Base-by-base conservation (phyloP, 352 stramenopile genomes). In the Thalassiosira gravida region DNA sequence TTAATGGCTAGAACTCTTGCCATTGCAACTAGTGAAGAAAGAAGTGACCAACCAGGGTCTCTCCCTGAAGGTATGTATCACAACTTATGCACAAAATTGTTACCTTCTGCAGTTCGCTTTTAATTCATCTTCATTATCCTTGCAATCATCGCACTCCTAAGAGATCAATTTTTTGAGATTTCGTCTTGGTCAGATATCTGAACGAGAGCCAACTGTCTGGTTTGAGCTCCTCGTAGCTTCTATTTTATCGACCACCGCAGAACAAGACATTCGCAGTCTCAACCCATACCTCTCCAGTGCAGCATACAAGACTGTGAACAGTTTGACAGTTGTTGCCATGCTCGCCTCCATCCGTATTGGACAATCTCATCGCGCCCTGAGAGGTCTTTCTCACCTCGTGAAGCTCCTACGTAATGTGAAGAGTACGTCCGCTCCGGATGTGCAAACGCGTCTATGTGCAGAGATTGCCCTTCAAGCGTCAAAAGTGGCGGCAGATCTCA, bases 271-370 rank as follows among this genome's bases (percentile, higher is more conserved):
- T 52, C 71, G 90, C 30, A 92, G 83, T 47, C 80, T 95, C 14
- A 96, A 96, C 62, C 93, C 93, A 14, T 94, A 95, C 68, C 90
- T 96, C 53, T 93, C 82, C 14, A 69, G 66, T 42, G 59, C 89
- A 71, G 90, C 90, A 2, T 93, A 93, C 70, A 93, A 93, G 61
- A 95, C 89, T 20, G 87, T 94, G 2, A 94, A 87, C 13, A 92
- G 78, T 84, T 72, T 93, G 3, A 95, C 91, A 56, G 77, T 95
- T 70, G 84, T 95, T n/a, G 83, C 91, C 11, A 95, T 95, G 91
- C 80, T 96, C 27, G 90, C 87, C n/a, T 93, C 83, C 25, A 94
- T 94, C 77, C 77, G 91, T 29, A 95, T 96, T 64, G 87, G 83
- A 32, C 92, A 95, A 79, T 92, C 86, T 14, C 82, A 95, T 82